These are phyloP conservation scores for Tricholomella constricta DNA, from an alignment of 768 basidiomycete species.

Conservation along the genomic window DNA sequence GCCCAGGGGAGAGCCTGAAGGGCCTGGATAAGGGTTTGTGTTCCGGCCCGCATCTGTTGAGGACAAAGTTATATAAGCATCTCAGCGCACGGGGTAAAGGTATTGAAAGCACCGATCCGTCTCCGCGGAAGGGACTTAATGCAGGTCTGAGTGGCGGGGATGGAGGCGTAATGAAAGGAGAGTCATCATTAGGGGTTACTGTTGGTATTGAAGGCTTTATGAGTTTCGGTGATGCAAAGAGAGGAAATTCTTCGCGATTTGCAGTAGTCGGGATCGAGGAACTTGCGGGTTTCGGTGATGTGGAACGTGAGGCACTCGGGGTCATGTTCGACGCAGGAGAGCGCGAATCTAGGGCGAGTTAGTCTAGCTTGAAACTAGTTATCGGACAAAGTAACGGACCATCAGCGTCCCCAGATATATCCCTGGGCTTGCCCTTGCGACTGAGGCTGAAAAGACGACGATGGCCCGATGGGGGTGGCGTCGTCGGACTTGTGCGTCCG, in stretches of 20 bases:
- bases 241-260: conserved; percentile 51
- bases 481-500: conserved; percentile 27
- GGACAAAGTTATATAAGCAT: conserved; percentile 8
- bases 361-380: not conserved
- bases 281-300: conserved; percentile 22
- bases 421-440: conserved; percentile 52
- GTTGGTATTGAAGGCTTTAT: conserved; percentile 2
- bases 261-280: conserved; percentile 15
- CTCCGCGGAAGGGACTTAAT: conserved; percentile 59
- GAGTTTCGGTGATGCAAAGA: conserved; percentile 21
- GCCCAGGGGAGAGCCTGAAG: conserved; percentile 84
- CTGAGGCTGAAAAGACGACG: conserved; percentile 59
- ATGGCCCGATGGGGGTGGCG: conserved; percentile 37
- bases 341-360: conserved; percentile 20
- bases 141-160: conserved; percentile 61
- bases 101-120: conserved; percentile 58
- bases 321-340: conserved; percentile 31
- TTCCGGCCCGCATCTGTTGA: conserved; percentile 79
- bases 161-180: conserved; percentile 70
- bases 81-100: conserved; percentile 11
- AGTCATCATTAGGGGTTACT: conserved; percentile 34
- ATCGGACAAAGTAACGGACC: conserved; percentile 20
- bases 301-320: conserved; percentile 34
- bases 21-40: conserved; percentile 87
- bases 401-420: conserved; percentile 36